Base-by-base conservation (phyloP, 148 eudicot genomes). In the Rhododendron vialii region DNA sequence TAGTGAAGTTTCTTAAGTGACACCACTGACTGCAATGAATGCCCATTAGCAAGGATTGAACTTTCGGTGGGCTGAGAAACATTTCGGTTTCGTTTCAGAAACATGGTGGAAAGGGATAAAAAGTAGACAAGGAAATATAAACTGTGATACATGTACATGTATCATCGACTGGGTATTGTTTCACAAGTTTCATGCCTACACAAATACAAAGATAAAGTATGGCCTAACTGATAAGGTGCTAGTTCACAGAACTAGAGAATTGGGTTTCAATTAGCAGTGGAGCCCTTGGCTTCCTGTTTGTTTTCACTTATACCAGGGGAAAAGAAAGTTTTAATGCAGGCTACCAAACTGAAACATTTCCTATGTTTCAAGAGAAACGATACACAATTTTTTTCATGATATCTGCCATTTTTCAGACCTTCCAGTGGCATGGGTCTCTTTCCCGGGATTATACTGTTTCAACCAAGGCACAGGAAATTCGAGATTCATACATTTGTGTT, bases 251-350 rank as follows among this genome's bases (percentile, higher is more conserved):
- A 71, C 35, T 69, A 69, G 71, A 30, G 36, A 71, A 12, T 71
- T 71, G 33, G 76, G 75, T 38, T 71, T 71, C 18, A 28, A 13
- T 30, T 71, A 30, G 76, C 76, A 12, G 76, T 71, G 36, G 76
- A 71, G 76, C 30, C 76, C 76, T 71, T 71, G 38, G 76, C 76
- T 71, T 30, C 76, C 41, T 71, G 76, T 71, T 71, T 71, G 18
- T 71, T 71, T 30, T 5, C 38, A 14, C 20, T 13, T 71, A 30
- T 28, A 30, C 20, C 30, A n/a, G 12, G 18, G 75, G 20, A 71
- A 69, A 69, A 4, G 14, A 67, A 67, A 1, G 41, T 30, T 28
- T 71, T 71, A 3, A 28, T 30, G 38, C 4, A 71, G 76, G 76
- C 76, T 28, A 71, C 20, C 1, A 69, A 28, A 11, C 28, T 3